phyloP scores from a whole-genome alignment of 768 basidiomycete species.

The Clathrus columnatus region DNA sequence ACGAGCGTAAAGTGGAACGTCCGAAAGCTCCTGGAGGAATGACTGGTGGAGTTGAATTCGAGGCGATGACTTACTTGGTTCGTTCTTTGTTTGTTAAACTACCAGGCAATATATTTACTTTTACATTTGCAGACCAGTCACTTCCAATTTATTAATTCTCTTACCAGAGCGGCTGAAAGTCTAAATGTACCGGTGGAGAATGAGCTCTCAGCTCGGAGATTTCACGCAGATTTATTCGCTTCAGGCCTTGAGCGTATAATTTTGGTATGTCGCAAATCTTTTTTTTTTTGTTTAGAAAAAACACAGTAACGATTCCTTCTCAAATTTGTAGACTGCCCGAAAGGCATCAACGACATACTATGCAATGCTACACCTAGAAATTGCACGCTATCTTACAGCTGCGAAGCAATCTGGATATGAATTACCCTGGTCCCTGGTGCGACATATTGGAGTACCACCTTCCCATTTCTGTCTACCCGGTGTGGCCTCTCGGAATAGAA shows the following conservation, averaged over 20 bases:
- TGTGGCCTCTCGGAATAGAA: constrained; percentile 14
- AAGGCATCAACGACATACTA: constrained; percentile 95
- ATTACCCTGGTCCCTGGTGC: constrained; percentile 72
- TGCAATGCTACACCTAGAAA: constrained; percentile 87
- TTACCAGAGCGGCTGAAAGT: constrained; percentile 57
- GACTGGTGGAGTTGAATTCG: constrained; percentile 97
- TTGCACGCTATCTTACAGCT: constrained; percentile 75
- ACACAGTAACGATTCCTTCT: neutral
- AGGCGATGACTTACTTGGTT: constrained; percentile 94
- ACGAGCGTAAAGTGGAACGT: constrained; percentile 78
- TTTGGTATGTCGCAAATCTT: constrained; percentile 43
- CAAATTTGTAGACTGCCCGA: constrained; percentile 70
- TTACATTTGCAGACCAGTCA: constrained; percentile 61
- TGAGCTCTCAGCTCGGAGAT: constrained; percentile 67
- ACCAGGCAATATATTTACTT: constrained; percentile 11
- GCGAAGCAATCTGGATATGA: constrained; percentile 61
- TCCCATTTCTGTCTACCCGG: constrained; percentile 40
- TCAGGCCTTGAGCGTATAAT: constrained; percentile 90
- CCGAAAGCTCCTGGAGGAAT: constrained; percentile 94
- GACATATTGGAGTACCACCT: constrained; percentile 76
- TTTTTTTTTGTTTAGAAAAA: too few relatives aligned
- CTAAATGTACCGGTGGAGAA: constrained; percentile 59
- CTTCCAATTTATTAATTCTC: constrained; percentile 75
- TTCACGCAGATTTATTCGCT: constrained; percentile 82
- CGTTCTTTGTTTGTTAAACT: constrained; percentile 22